Base-by-base conservation (phyloP, 2,329 filamentous ascomycete species). In the Colletotrichum euphorbiae region DNA sequence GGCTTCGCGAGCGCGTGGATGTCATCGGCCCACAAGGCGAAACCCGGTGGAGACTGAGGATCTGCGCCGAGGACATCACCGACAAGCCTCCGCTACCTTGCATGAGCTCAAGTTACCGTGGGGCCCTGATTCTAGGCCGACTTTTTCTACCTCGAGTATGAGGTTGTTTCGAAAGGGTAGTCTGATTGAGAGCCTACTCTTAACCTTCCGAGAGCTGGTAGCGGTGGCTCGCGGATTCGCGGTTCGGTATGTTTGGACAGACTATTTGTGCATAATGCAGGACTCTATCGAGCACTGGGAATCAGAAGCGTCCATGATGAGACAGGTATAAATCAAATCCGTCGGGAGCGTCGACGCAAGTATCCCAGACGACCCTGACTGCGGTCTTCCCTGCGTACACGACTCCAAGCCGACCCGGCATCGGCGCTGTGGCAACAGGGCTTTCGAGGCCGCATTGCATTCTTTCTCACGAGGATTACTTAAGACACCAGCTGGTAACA, bases 181-280 rank as follows among this genome's bases (percentile, higher is more conserved):
- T 2, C 36, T 9, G 1, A 61, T 69, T 28, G 40, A 42, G 21
- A 17, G 17, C 1, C 48, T 73, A 9, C 72, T 71, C 0, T n/a
- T 33, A 7, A 71, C 73, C 0, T 72, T 73, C 13, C 55, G 57
- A 5, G 70, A 73, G 15, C 43, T 69, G 4, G 42, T 72, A 15
- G 33, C 50, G 0, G 71, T 73, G 8, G 55, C 66, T 1, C 63
- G 59, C 3, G 28, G 13, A 4, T 33, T 74, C 69, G 69, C 43
- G 6, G 40, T 73, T 2, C 59, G 33, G 0, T 76, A 76, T 42
- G 33, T 71, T 11, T 73, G 69, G 71, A 65, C 70, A 33, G 70
- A 71, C 24, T 57, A 65, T 48, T 9, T 72, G 3, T 73, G 72
- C 60, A 73, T 74, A 13, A 42, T 72, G 7, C 71, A 73, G 8